phyloP scores from a whole-genome alignment of 768 basidiomycete species.

The Hydnum rufescens region DNA sequence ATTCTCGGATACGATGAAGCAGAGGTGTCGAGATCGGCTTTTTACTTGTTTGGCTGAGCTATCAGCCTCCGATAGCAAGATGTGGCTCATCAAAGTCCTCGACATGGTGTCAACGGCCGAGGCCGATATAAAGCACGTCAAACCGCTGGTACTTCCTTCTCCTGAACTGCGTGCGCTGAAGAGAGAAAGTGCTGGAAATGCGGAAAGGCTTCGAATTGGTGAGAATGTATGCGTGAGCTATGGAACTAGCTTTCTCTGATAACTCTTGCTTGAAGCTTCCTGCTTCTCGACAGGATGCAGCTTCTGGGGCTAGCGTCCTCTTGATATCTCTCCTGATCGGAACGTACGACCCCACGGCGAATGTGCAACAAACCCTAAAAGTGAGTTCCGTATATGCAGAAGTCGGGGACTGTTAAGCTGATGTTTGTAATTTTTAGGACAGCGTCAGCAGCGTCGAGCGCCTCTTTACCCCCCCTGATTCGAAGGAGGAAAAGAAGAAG shows the following conservation, averaged over 20 bases:
- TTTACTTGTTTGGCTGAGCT: slow-evolving; percentile 59
- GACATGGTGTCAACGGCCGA: slow-evolving; percentile 25
- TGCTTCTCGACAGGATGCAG: slow-evolving; percentile 29
- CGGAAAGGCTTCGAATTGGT: too few relatives aligned
- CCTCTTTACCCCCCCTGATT: neutral
- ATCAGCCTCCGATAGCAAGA: slow-evolving; percentile 48
- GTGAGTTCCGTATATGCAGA: neutral
- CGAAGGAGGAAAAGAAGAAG: slow-evolving; percentile 8
- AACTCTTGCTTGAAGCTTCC: slow-evolving; percentile 17
- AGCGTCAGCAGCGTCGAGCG: neutral
- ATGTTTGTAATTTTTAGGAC: neutral
- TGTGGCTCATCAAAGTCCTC: slow-evolving; percentile 59
- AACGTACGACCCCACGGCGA: slow-evolving; percentile 45
- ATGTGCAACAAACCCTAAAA: slow-evolving; percentile 19
- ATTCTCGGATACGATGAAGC: slow-evolving; percentile 52
- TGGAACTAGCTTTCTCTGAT: neutral
- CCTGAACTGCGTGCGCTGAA: slow-evolving; percentile 31
- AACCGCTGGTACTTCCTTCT: slow-evolving; percentile 8
- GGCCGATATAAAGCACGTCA: slow-evolving; percentile 47
- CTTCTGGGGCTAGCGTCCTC: slow-evolving; percentile 52
- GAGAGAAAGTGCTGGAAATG: slow-evolving; percentile 24
- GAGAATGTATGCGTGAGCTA: too few relatives aligned
- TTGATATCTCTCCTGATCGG: slow-evolving; percentile 50
- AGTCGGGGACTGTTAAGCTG: neutral
- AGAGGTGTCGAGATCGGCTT: slow-evolving; percentile 46